Conservation (phyloP, 1,284 basidiomycete genomes). For the Mycosarcoma maydis region DNA sequence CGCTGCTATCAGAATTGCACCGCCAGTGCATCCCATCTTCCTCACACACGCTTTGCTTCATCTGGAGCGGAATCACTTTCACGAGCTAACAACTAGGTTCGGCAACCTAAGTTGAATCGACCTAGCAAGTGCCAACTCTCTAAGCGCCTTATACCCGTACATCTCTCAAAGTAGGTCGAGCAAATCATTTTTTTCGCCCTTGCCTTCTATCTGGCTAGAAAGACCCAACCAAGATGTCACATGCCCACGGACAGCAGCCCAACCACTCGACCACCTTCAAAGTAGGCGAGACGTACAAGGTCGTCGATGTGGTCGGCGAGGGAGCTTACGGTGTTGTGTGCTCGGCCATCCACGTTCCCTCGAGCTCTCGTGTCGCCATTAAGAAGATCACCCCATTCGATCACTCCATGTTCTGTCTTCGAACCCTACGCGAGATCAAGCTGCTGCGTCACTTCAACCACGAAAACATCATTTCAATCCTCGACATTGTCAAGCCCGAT, state of each 20-base stretch:
- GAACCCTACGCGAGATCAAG: constrained; percentile 66
- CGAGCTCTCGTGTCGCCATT: constrained; percentile 67
- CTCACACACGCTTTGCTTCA: too few species aligned
- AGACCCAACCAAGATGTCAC: constrained; percentile 29
- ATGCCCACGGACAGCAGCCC: constrained; percentile 31
- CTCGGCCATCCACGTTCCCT: constrained; percentile 67
- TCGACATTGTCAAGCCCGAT: constrained; percentile 58
- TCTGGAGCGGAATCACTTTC: too few species aligned
- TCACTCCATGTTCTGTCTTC: constrained; percentile 66
- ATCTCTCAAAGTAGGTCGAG: too few species aligned
- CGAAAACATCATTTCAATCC: constrained; percentile 63
- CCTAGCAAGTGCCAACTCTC: too few species aligned
- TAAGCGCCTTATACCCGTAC: too few species aligned
- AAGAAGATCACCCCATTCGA: constrained; percentile 67
- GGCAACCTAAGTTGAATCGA: too few species aligned
- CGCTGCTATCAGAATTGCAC: too few species aligned
- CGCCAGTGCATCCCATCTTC: too few species aligned
- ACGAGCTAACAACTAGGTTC: too few species aligned
- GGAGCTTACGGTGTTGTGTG: constrained; percentile 69
- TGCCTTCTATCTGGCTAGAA: too few species aligned
- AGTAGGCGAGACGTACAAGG: constrained; percentile 60
- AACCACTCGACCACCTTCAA: constrained; percentile 39
- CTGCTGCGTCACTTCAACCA: constrained; percentile 65
- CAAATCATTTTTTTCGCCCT: too few species aligned
- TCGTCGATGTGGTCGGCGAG: constrained; percentile 69